Base-by-base conservation (phyloP, 441 rosid species). In the Breynia disticha region DNA sequence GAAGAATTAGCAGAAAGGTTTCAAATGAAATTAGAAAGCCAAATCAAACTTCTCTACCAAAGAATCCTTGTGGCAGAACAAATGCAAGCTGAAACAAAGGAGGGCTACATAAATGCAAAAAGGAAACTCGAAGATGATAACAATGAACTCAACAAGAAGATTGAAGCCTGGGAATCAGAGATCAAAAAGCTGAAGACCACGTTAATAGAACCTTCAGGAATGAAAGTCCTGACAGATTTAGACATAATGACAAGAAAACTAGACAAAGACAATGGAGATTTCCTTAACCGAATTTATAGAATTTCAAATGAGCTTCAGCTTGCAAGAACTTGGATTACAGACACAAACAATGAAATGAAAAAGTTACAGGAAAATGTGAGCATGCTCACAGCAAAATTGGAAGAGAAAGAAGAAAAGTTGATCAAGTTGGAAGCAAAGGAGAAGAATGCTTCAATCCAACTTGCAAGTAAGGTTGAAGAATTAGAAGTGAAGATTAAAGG, bases 51-150 rank as follows among this genome's bases (percentile, higher is more conserved):
- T n/a, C 60, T 90, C 50, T 57, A 60, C 57, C 81, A 67, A 32
- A 79, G 95, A 48, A 82, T 86, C 62, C 71, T 63, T 28, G 86
- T 82, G 35, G 77, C 91, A 9, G 94, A 90, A 75, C 87, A 83
- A 14, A 70, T 81, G 18, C 95, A 84, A 49, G 45, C 53, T 7
- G 95, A 82, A 57, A 82, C 70, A 60, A 86, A 68, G 52, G 83
- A 82, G 0, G 47, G 58, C 21, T 71, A 63, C 52, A 75, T 60
- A 71, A 66, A 50, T 41, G 52, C 56, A 12, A 56, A 68, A 49
- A 81, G 77, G 24, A 57, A 61, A 37, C 65, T 69, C 0, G 71
- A 74, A 58, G 68, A 72, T 38, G 86, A 74, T 54, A 68, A 59
- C 52, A 79, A 49, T 46, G 63, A 57, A 18, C 69, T 77, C 1